phyloP scores from a whole-genome alignment of 352 stramenopile species.

The Aphanomyces invadans region DNA sequence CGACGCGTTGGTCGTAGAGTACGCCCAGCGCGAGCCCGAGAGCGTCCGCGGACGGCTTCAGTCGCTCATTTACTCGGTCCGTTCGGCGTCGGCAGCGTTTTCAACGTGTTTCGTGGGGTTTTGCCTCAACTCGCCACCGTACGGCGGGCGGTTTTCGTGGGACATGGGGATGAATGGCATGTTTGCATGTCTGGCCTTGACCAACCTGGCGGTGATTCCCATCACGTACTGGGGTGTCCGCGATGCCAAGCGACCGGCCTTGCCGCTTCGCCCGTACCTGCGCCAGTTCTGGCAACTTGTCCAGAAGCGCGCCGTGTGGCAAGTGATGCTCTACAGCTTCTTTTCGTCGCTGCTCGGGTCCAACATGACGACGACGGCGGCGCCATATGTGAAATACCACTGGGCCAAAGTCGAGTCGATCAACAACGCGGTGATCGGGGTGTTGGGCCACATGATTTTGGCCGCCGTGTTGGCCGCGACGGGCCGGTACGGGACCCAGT shows the following conservation, averaged over 20 bases:
- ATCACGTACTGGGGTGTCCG: background rate
- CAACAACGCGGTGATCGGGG: constrained; percentile 18
- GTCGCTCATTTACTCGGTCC: constrained; percentile 38
- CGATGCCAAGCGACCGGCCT: background rate
- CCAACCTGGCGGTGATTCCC: constrained; percentile 24
- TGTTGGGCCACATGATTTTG: constrained; percentile 11
- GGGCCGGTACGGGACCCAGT: constrained; percentile 38
- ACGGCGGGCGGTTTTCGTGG: constrained; percentile 42
- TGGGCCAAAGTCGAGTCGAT: constrained; percentile 21
- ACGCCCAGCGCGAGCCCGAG: constrained; percentile 36
- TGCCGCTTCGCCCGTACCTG: constrained; percentile 11
- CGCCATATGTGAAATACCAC: constrained; percentile 16
- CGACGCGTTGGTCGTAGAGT: constrained; percentile 37
- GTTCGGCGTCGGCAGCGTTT: constrained; percentile 35
- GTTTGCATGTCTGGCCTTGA: constrained; percentile 30
- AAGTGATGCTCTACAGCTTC: constrained; percentile 26
- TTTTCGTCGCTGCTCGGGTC: constrained; percentile 12
- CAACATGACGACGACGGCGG: constrained; percentile 6
- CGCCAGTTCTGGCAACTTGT: constrained; percentile 14
- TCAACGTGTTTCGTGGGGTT: constrained; percentile 32
- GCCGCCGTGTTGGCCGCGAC: constrained; percentile 31
- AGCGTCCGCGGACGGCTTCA: constrained; percentile 31
- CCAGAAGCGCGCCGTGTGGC: constrained; percentile 24
- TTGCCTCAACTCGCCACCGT: constrained; percentile 35
- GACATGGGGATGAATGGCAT: constrained; percentile 17